phyloP scores from a whole-genome alignment of 768 basidiomycete genomes.

The Lactarius hatsudake region DNA sequence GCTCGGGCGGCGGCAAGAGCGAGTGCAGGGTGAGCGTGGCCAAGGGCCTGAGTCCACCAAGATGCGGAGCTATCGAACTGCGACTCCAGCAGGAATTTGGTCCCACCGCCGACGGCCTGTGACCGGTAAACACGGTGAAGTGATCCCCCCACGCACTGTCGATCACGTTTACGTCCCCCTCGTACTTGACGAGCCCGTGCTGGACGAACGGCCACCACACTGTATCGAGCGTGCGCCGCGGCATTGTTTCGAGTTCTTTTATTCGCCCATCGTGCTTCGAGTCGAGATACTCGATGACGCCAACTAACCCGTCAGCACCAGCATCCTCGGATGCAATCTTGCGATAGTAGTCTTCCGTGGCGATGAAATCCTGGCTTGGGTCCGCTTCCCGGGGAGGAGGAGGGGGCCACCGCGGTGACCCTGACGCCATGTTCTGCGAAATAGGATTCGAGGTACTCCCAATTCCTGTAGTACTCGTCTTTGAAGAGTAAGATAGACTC shows the following conservation, averaged over 20 bases:
- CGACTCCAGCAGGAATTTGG: conserved; percentile 46
- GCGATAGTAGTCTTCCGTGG: conserved; percentile 74
- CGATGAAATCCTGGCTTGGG: conserved; percentile 42
- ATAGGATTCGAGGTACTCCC: conserved; percentile 75
- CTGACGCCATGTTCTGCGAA: conserved; percentile 70
- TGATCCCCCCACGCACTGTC: conserved; percentile 88
- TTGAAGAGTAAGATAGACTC: conserved; percentile 82
- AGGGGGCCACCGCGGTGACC: conserved; percentile 48
- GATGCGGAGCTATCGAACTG: conserved; percentile 92
- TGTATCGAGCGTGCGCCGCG: conserved; percentile 66
- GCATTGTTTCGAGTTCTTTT: conserved; percentile 74
- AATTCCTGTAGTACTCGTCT: conserved; percentile 85
- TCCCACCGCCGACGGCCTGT: conserved; percentile 28
- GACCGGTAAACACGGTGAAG: conserved; percentile 66
- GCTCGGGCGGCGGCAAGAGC: conserved; percentile 86
- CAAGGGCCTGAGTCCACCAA: conserved; percentile 97
- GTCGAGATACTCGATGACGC: conserved; percentile 59
- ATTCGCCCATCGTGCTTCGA: conserved; percentile 61
- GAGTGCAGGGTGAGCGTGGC: conserved; percentile 73
- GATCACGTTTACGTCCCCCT: conserved; percentile 80
- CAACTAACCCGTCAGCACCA: conserved; percentile 41
- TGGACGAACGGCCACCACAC: conserved; percentile 99
- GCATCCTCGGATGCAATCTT: conserved; percentile 39
- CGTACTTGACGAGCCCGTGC: conserved; percentile 66
- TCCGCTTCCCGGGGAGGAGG: conserved; percentile 55